Percentiles rank a stretch among this genome's conserved stretches.
Evolutionary conservation across 163 green algal species (phyloP).

Genomic region (Picocystis sp.): DNA sequence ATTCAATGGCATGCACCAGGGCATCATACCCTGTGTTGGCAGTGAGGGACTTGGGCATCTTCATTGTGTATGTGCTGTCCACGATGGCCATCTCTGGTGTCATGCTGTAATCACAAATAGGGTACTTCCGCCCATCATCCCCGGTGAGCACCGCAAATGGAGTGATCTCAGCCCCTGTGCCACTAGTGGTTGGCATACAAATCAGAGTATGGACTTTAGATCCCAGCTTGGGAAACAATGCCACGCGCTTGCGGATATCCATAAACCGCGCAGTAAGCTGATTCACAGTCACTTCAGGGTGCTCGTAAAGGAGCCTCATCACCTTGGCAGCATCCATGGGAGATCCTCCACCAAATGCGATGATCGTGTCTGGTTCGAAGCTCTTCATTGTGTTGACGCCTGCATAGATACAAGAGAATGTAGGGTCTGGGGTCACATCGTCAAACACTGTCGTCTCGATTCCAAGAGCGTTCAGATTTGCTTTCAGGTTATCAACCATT

Average conservation of each 20-base stretch:
- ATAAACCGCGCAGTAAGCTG: conserved; percentile 46
- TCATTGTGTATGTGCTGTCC: conserved; percentile 37
- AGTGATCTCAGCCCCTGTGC: conserved; percentile 44
- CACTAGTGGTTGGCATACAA: conserved; percentile 34
- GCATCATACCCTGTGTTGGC: conserved; percentile 43
- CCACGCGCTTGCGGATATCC: conserved; percentile 56
- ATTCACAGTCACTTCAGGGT: conserved; percentile 41
- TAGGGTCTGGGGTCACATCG: conserved; percentile 29
- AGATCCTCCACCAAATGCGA: conserved; percentile 40
- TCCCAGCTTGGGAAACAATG: conserved; percentile 32
- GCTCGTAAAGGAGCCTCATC: conserved; percentile 48
- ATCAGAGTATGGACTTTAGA: conserved; percentile 26
- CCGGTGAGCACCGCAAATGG: conserved; percentile 54
- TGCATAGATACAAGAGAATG: conserved; percentile 22
- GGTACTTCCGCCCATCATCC: conserved; percentile 33
- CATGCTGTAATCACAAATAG: conserved; percentile 34
- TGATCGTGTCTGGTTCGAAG: conserved; percentile 48
- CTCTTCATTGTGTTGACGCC: conserved; percentile 30
- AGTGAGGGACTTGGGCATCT: conserved; percentile 39
- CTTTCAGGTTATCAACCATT: conserved; percentile 4
- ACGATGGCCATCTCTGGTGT: conserved; percentile 49
- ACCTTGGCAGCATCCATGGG: conserved; percentile 50
- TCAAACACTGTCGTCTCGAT: conserved; percentile 18
- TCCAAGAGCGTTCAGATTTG: neutral
- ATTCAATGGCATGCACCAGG: conserved; percentile 41